phyloP scores from a whole-genome alignment of 2,329 filamentous ascomycete genomes.

The Mollisia scopiformis region DNA sequence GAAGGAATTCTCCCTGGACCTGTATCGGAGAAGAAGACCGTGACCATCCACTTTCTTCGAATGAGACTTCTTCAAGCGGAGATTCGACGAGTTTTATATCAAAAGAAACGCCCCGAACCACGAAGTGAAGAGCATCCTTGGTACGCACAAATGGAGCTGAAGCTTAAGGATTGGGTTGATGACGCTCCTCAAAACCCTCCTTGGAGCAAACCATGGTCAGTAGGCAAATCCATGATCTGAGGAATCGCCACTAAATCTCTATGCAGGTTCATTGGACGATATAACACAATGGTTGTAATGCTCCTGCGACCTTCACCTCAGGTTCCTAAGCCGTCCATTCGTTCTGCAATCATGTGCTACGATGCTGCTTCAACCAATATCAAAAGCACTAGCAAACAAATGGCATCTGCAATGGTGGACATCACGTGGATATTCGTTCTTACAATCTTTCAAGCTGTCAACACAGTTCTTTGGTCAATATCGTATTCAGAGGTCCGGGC shows the following conservation, averaged over 20 bases:
- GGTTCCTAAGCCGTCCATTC: constrained; percentile 78
- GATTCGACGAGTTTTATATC: constrained; percentile 83
- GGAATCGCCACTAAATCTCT: constrained; percentile 23
- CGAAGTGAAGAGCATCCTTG: constrained; percentile 82
- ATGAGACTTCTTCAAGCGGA: constrained; percentile 89
- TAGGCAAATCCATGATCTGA: constrained; percentile 17
- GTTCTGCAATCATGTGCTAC: constrained; percentile 82
- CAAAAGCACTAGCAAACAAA: constrained; percentile 77
- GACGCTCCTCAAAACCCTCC: constrained; percentile 69
- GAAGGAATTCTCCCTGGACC: constrained; percentile 75
- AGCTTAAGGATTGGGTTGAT: constrained; percentile 79
- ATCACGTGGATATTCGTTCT: constrained; percentile 94
- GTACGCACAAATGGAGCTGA: constrained; percentile 80
- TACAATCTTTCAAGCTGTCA: constrained; percentile 87
- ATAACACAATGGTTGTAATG: constrained; percentile 87
- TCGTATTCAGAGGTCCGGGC: constrained; percentile 84
- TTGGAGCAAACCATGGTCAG: constrained; percentile 80
- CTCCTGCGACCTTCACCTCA: constrained; percentile 92
- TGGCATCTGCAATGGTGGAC: constrained; percentile 75
- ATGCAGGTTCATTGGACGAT: constrained; percentile 65
- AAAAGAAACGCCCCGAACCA: constrained; percentile 78
- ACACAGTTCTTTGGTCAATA: constrained; percentile 88
- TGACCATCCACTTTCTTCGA: constrained; percentile 91
- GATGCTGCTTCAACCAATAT: constrained; percentile 84
- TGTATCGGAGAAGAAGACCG: constrained; percentile 79